Conservation (phyloP, 2,329 filamentous ascomycete species). For the Pezicula carpinea region DNA sequence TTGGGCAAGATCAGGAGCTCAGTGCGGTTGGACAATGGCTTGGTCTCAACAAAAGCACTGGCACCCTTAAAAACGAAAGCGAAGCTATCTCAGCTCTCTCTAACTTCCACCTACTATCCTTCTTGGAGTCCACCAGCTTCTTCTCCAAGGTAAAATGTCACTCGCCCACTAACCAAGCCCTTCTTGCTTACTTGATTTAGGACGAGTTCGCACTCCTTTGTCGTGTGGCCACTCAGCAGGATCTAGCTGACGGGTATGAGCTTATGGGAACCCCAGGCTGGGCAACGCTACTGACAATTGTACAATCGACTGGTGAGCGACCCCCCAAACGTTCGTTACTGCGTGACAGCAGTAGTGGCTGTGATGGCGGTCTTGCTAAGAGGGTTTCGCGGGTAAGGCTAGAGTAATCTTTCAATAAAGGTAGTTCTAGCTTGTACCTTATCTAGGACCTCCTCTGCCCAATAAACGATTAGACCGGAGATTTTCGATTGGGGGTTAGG, state of each 20-base stretch:
- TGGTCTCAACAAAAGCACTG: conserved; percentile 53
- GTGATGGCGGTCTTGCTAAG: conserved; percentile 50
- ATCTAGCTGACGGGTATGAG: conserved; percentile 75
- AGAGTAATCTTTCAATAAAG: conserved; percentile 19
- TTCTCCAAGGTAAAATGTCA: conserved; percentile 68
- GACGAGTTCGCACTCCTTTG: conserved; percentile 85
- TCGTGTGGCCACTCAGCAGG: conserved; percentile 76
- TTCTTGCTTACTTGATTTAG: conserved; percentile 41
- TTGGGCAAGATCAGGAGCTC: conserved; percentile 82
- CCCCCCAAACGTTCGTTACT: conserved; percentile 66
- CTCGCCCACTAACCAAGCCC: conserved; percentile 13
- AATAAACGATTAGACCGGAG: too few relatives aligned
- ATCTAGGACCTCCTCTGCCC: not conserved
- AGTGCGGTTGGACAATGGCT: conserved; percentile 58
- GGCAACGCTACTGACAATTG: conserved; percentile 88
- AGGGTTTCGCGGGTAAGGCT: conserved; percentile 60
- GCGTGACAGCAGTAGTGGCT: conserved; percentile 24
- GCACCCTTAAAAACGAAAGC: conserved; percentile 52
- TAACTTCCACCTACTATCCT: conserved; percentile 92
- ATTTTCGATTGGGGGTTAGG: not conserved
- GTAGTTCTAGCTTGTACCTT: not conserved
- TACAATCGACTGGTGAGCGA: conserved; percentile 97
- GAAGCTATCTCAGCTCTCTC: conserved; percentile 67
- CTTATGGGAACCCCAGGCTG: conserved; percentile 85
- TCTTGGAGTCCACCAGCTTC: conserved; percentile 74